These are phyloP conservation scores for Xerocomellus amylosporus DNA, from an alignment of 768 basidiomycete genomes.

Conservation along the genomic window DNA sequence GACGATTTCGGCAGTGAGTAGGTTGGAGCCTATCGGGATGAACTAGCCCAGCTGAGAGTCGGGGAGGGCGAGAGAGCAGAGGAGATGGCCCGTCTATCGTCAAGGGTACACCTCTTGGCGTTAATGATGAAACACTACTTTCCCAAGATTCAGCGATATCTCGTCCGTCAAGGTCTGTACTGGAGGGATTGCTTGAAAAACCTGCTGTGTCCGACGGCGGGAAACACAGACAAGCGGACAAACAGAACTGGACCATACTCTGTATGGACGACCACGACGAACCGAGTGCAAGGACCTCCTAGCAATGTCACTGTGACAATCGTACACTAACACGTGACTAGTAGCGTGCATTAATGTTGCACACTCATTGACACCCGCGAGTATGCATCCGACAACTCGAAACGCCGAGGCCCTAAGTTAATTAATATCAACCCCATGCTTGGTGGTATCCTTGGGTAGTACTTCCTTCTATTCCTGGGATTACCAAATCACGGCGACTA, in stretches of 20 bases:
- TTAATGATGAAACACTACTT: neutral
- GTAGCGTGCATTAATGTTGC: neutral
- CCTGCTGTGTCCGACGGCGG: no score
- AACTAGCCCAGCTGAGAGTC: neutral
- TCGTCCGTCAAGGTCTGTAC: neutral
- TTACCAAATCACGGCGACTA: constrained; percentile 2
- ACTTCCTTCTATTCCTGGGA: neutral
- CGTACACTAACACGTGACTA: no score
- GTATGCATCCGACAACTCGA: neutral
- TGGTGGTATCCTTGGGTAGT: constrained; percentile 2
- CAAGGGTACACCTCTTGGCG: neutral
- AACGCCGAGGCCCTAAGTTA: neutral
- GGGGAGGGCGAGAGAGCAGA: neutral
- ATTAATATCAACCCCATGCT: neutral
- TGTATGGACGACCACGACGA: no score
- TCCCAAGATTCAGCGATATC: no score
- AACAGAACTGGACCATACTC: no score
- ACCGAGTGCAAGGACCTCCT: no score
- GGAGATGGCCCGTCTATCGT: neutral
- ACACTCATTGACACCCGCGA: neutral
- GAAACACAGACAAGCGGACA: no score
- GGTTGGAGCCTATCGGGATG: neutral
- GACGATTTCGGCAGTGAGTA: neutral
- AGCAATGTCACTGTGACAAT: no score
- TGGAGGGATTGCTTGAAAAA: neutral